Conservation (phyloP, 2,329 filamentous ascomycete genomes). For the Amauroascus niger region DNA sequence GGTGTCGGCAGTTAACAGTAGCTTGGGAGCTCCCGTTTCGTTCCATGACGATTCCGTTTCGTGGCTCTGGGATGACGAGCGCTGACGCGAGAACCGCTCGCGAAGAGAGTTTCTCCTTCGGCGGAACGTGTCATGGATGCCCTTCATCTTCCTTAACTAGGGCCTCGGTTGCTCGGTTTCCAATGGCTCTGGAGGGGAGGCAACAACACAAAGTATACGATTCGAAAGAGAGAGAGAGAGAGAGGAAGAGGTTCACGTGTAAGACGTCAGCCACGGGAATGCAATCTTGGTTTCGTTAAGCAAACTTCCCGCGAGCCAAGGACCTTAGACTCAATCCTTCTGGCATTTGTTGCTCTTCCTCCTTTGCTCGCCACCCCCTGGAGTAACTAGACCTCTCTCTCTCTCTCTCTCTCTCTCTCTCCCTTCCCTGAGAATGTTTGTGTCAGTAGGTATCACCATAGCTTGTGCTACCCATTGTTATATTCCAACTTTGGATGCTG, state of each 20-base stretch:
- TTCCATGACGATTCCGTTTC: conserved; percentile 48
- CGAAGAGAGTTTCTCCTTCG: conserved; percentile 2
- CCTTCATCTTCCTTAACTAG: background rate
- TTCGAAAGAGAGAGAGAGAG: background rate
- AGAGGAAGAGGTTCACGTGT: background rate
- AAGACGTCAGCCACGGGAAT: conserved; percentile 1
- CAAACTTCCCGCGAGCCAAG: background rate
- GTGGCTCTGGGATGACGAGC: background rate
- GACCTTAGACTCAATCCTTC: background rate
- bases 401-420: no score
- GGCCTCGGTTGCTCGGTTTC: background rate
- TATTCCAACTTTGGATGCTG: no score
- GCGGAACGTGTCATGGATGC: background rate
- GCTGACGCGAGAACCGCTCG: background rate
- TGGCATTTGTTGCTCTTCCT: no score
- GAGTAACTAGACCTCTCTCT: no score
- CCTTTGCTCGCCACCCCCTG: no score
- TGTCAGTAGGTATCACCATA: no score
- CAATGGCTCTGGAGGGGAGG: background rate
- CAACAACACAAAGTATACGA: no score
- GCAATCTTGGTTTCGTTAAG: background rate
- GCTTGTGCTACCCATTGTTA: no score
- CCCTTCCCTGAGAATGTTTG: no score
- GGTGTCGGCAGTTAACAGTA: conserved; percentile 15
- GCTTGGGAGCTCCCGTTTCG: conserved; percentile 63